Conservation (phyloP, 495 filamentous ascomycete genomes). For the Annulohypoxylon moriforme region DNA sequence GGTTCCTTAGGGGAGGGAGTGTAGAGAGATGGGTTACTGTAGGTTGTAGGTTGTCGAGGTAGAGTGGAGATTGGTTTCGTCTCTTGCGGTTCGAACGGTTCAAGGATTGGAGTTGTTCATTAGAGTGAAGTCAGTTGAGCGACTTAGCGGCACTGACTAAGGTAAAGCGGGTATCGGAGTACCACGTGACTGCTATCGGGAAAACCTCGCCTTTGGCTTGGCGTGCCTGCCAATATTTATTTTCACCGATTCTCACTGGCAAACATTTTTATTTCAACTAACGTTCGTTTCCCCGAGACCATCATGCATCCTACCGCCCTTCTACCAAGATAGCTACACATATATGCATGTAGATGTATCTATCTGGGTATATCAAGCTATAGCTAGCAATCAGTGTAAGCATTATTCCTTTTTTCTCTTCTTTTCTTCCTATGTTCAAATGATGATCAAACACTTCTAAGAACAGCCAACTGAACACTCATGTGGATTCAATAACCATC, state of each 20-base stretch:
- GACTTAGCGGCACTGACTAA: conserved; percentile 20
- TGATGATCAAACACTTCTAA: conserved; percentile 67
- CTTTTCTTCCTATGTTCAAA: conserved; percentile 18
- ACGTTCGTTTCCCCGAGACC: conserved; percentile 22
- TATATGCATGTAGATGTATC: background rate
- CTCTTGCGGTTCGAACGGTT: conserved; percentile 13
- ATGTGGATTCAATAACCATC: conserved; percentile 66
- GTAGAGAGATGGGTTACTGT: conserved; percentile 6
- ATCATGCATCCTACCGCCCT: conserved; percentile 2
- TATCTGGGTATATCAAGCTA: background rate
- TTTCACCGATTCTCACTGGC: conserved; percentile 11
- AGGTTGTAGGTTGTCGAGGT: background rate
- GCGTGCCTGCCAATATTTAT: conserved; percentile 25
- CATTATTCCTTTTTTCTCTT: conserved; percentile 2
- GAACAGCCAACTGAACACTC: conserved; percentile 68
- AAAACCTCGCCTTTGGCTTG: conserved; percentile 33
- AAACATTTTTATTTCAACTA: conserved; percentile 20
- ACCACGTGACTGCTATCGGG: conserved; percentile 32
- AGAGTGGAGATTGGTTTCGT: conserved; percentile 36
- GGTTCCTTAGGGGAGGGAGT: background rate
- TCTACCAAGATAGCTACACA: background rate
- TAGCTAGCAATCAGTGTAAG: conserved; percentile 32
- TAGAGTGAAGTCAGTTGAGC: conserved; percentile 37
- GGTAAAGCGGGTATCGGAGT: background rate
- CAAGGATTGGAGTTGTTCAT: conserved; percentile 3